A percentile compares a stretch with the other conserved stretches of the same genome.
phyloP scores from a whole-genome alignment of 208 protist species.

The Trypanosoma scelopori region DNA sequence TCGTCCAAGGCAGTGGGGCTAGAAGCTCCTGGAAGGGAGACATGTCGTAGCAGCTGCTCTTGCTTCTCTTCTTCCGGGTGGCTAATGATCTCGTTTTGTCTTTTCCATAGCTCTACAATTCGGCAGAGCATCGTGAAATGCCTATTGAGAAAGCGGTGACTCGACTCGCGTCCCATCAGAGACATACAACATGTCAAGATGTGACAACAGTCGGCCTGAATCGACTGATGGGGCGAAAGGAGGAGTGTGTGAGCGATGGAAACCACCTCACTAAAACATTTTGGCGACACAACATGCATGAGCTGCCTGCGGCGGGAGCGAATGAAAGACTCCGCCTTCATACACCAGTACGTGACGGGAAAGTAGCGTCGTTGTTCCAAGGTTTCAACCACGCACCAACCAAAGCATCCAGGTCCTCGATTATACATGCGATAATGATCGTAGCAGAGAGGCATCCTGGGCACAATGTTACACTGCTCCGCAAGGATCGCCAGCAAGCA shows the following conservation, averaged over 20 bases:
- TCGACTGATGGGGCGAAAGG: conserved; percentile 17
- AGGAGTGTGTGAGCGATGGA: conserved; percentile 21
- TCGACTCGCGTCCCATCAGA: conserved; percentile 4
- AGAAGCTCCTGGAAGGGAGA: too few species aligned
- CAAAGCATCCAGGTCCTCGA: conserved; percentile 8
- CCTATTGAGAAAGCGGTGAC: conserved; percentile 1
- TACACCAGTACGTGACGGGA: conserved; percentile 19
- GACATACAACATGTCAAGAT: conserved; percentile 14
- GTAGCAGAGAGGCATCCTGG: background rate
- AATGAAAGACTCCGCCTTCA: conserved; percentile 21
- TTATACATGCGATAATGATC: conserved; percentile 1
- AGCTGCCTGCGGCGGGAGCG: background rate
- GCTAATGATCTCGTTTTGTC: background rate
- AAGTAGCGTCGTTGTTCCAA: conserved; percentile 13
- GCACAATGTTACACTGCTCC: conserved; percentile 23
- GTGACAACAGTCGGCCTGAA: conserved; percentile 8
- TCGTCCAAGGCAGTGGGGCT: background rate
- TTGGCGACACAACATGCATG: conserved; percentile 9
- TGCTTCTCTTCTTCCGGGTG: background rate
- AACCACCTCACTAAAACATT: conserved; percentile 12
- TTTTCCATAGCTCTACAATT: conserved; percentile 19
- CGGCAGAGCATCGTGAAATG: conserved; percentile 18
- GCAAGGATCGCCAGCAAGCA: conserved; percentile 20
- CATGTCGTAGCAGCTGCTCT: background rate
- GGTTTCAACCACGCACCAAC: conserved; percentile 1